Evolutionary conservation across 1,284 basidiomycete species (phyloP), one percentile per base, ranked within the genome.

Genomic region (Ustilago curta): DNA sequence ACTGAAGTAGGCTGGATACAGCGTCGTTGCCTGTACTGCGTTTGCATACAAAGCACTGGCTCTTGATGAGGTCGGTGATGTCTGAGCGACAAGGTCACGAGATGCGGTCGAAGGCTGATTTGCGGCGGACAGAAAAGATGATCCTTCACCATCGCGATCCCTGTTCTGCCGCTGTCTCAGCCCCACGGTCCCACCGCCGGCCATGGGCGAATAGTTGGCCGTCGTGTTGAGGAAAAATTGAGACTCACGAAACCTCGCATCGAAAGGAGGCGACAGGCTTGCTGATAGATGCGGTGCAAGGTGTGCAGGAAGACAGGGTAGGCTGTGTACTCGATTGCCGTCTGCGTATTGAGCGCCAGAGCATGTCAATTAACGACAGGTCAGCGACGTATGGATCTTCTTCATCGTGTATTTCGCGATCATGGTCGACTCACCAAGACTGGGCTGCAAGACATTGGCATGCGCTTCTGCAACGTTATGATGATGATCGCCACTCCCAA

Each of bases 401-500:
- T 3, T 47, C 27, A n/a, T 27, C 19, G 18, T n/a, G 29, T 29
- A 11, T n/a, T n/a, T 31, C 29, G 29, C 29, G 21, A 47, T 16
- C 27, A 27, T 29, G 16, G 4, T n/a, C 2, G 14, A 31, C 47
- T 31, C 19, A 48, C 47, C 47, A 19, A 8, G n/a, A 32, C 18
- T 27, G 27, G 8, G n/a, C 47, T 31, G 47, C 29, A 19, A 18
- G 9, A 19, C n/a, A 11, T 48, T 29, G 27, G 18, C 47, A 19
- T 48, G 47, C 27, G 47, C 47, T 8, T 18, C 45, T 29, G 27
- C 16, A 9, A 29, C 18, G 45, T n/a, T 47, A 6, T 3, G 29
- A 48, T 31, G 47, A 48, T 32, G 47, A n/a, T n/a, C 29, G 8
- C 29, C 47, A n/a, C n/a, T 31, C 27, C n/a, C n/a, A 16, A 48